A percentile compares a stretch with the other conserved stretches of the same genome.
phyloP scores from a whole-genome alignment of 768 basidiomycete species.

The Gymnopilus dilepis region DNA sequence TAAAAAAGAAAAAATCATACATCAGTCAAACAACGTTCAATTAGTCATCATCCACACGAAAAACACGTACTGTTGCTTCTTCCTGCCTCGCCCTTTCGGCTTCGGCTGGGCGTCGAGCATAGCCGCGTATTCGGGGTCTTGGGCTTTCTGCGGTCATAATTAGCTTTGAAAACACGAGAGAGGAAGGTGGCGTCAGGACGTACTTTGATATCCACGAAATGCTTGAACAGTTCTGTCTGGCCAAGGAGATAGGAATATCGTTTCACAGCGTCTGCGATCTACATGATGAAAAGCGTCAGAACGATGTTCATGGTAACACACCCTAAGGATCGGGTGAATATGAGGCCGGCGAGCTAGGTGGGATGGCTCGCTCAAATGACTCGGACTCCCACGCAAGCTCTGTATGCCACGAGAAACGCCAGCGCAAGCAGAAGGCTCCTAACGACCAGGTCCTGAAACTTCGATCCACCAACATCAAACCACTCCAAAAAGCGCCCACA shows the following conservation, averaged over 20 bases:
- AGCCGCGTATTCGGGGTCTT: constrained; percentile 92
- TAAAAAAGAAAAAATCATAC: background rate
- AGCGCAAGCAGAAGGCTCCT: no score
- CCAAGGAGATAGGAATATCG: constrained; percentile 97
- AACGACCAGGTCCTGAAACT: no score
- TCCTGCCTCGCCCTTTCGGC: constrained; percentile 83
- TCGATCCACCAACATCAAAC: no score
- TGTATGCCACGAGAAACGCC: no score
- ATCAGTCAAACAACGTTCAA: background rate
- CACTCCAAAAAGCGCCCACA: no score
- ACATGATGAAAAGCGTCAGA: constrained; percentile 19
- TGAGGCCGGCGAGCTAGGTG: no score
- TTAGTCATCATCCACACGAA: background rate
- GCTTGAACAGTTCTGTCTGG: constrained; percentile 97
- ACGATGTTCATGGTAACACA: no score
- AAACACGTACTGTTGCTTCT: constrained; percentile 77
- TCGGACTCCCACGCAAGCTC: no score
- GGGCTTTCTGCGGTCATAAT: constrained; percentile 60
- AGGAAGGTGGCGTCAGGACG: constrained; percentile 17
- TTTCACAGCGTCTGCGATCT: constrained; percentile 95
- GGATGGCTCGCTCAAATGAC: no score
- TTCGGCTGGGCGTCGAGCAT: constrained; percentile 88
- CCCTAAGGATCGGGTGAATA: no score
- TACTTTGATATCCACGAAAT: constrained; percentile 97
- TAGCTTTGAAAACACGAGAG: constrained; percentile 2